Base-by-base conservation (phyloP, 202 grass and related monocot genomes). In the Bolboschoenoplectus hybrid region DNA sequence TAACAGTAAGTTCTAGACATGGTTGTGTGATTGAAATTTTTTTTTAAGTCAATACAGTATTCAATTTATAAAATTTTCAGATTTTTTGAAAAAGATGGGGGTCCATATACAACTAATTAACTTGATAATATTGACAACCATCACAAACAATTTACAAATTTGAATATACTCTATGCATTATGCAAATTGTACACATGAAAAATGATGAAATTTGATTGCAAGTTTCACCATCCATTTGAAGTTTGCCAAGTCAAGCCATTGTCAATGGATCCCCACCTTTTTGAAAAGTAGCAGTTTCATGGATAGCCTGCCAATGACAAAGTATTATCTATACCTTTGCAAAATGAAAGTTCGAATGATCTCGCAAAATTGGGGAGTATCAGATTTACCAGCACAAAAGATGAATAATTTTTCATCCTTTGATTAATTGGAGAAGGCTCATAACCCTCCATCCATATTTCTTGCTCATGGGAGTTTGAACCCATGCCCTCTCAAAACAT, bases 381-480 rank as follows among this genome's bases (percentile, higher is more conserved):
- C 72, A 76, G n/a, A 76, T 76, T 72, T 76, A 76, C 49, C 9
- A 36, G 11, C 49, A 34, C 47, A 52, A 76, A 26, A 53, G 4
- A 53, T 76, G 45, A 71, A 35, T 34, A 55, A 6, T 13, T 19
- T 63, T 81, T 63, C n/a, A 81, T 81, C 34, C 26, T 41, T 80
- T 8, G 3, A 50, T 39, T 51, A 75, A 32, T 51, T 20, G 71
- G 41, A 75, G 26, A 12, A 36, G 9, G 13, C 63, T 38, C 34
- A 13, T 39, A 67, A 11, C 26, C 12, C 26, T 55, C 11, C 20
- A 11, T 65, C 32, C 32, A 1, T 38, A 65, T 35, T n/a, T 6
- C 19, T 34, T 65, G 26, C 62, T 36, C 4, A 9, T 36, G 26
- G 26, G 17, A 7, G 62, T 65, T 65, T 65, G 32, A 65, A 12